Evolutionary conservation across 192 early-diverging fungal genomes (phyloP), one percentile per base, ranked within the genome.

Genomic region (Backusella westeae): DNA sequence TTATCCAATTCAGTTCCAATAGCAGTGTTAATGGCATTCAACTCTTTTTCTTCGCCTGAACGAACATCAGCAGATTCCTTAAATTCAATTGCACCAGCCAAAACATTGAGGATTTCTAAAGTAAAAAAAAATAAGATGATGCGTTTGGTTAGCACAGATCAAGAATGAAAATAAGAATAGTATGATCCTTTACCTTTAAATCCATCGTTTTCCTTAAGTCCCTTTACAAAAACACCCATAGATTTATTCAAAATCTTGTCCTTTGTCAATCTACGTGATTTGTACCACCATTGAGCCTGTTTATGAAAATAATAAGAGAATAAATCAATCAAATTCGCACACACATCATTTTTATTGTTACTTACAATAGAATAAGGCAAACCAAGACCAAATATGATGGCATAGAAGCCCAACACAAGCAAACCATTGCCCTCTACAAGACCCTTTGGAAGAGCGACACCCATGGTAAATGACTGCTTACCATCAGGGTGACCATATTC

Each of bases 401-500:
- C 93, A 81, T 99, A 99, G 23, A 96, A 85, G 44, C 87, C 81
- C 72, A 99, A 83, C 7, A 98, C 95, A 83, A 91, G 92, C 14
- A 87, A 87, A 76, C 89, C 92, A 82, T 97, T 96, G 19, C 92
- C 88, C 77, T 97, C 95, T 0, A 98, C 94, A 14, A 99, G 84
- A 87, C 94, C 94, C 65, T 88, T 88, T 5, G 98, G 98, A 44
- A 99, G 88, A 4, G 98, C 98, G 80, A 99, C 93, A 52, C 96
- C 96, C 89, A 98, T 93, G 41, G 91, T 86, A 75, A 92, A 90
- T 26, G 94, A 91, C 83, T 98, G 96, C 78, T 94, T 96, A 15
- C 98, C 98, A 81, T 99, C 98, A 19, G 98, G 97, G 82, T 98
- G 95, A 69, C 97, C 97, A 75, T 88, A 97, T 81, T 99, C 95